Evolutionary conservation across 2,329 filamentous ascomycete species (phyloP), one percentile per base, ranked within the genome.

Genomic region (Fonsecaea nubica): DNA sequence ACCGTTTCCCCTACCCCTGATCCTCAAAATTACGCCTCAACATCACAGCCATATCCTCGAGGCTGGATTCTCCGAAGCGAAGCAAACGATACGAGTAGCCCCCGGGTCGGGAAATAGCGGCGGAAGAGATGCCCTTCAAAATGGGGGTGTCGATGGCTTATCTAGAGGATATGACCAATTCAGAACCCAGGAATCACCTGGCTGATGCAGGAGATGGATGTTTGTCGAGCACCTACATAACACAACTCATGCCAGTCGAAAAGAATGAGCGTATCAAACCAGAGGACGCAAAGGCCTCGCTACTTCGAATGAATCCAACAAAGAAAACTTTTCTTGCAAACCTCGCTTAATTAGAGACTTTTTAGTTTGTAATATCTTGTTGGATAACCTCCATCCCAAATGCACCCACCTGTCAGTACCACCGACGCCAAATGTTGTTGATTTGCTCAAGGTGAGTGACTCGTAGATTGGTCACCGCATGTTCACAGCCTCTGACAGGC

Each of bases 401-500:
- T 35, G 30, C 30, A 32, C 38, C 52, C 53, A 36, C 33, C 59
- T 35, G 10, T 33, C 32, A 38, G 40, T 33, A 45, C 10, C 30
- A 32, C 30, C 30, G 6, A 32, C 30, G 4, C 4, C 30, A 32
- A 32, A 32, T 32, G 30, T 32, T n/a, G 33, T 18, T 50, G 45
- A 50, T 50, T 50, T 50, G 45, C 45, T 12, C 21, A 3, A 9
- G 45, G 13, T 21, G 15, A 54, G 48, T 64, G 62, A 56, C 50
- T 45, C 21, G 52, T 62, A 48, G 63, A 38, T 66, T 48, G 53
- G 64, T 67, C 67, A 69, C 67, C 67, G 67, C 62, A 67, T 63
- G 64, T 69, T 69, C 57, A 50, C 58, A 25, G 62, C 42, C 54
- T 68, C 53, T 69, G 64, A 69, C 62, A 69, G 67, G 67, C 61